Evolutionary conservation across 768 basidiomycete species (phyloP).

Genomic region (Lyophyllum shimeji): DNA sequence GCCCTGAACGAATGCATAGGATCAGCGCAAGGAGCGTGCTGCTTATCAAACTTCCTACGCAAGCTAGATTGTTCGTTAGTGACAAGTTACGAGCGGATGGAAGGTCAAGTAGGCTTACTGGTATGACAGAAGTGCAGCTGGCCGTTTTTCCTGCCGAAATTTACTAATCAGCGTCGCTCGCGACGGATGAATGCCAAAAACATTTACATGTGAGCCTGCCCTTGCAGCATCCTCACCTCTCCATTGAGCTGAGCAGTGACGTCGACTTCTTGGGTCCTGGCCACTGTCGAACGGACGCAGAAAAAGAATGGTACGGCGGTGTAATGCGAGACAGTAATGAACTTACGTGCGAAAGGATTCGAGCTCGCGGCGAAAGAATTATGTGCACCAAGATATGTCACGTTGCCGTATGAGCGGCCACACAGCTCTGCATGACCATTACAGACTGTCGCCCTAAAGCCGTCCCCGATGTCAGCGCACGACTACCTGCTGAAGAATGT

Average conservation of each 20-base stretch:
- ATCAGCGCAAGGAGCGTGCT: neutral
- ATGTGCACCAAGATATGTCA: constrained; percentile 14
- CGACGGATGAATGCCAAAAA: neutral
- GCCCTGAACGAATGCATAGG: constrained; percentile 15
- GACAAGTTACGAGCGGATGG: neutral
- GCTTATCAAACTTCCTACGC: constrained; percentile 24
- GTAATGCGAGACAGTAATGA: neutral
- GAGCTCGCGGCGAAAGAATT: constrained; percentile 12
- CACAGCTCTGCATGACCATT: constrained; percentile 18
- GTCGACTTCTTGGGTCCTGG: constrained; percentile 36
- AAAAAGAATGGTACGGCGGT: neutral
- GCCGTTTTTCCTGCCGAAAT: constrained; percentile 22
- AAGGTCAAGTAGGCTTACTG: constrained; percentile 27
- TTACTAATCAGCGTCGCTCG: neutral
- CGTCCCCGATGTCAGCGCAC: neutral
- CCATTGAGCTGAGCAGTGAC: constrained; percentile 30
- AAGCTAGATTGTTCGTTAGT: constrained; percentile 25
- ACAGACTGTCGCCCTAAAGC: constrained; percentile 2
- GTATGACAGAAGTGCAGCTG: constrained; percentile 70
- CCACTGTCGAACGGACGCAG: constrained; percentile 28
- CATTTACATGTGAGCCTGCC: constrained; percentile 27
- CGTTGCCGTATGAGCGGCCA: constrained; percentile 14
- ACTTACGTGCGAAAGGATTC: constrained; percentile 7
- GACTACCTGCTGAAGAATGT: neutral
- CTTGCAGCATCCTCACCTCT: constrained; percentile 17